Evolutionary conservation across 257 asterid species (phyloP).

Genomic region (Solanum dulcamara): DNA sequence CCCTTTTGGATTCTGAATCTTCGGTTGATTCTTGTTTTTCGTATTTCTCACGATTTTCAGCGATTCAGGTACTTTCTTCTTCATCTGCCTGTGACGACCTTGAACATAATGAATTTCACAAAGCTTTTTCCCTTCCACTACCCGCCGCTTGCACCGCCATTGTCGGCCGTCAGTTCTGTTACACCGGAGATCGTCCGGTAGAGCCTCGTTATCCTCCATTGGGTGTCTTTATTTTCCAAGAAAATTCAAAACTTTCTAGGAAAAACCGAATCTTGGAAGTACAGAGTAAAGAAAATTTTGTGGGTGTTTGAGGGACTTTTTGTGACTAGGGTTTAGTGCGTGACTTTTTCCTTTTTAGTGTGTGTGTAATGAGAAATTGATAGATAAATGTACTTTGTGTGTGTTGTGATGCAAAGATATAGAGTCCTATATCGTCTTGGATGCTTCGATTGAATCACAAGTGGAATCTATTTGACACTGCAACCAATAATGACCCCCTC

Average conservation of each 20-base stretch:
- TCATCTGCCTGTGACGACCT: conserved; percentile 73
- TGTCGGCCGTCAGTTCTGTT: conserved; percentile 95
- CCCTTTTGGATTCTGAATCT: background rate
- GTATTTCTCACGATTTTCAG: conserved; percentile 66
- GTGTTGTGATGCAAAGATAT: background rate
- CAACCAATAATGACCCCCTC: background rate
- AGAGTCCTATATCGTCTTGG: conserved; percentile 16
- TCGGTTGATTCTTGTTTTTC: conserved; percentile 27
- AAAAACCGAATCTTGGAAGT: background rate
- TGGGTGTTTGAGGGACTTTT: background rate
- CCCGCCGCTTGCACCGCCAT: conserved; percentile 90
- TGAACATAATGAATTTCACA: conserved; percentile 86
- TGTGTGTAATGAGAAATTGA: conserved; percentile 13
- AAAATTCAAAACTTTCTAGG: background rate
- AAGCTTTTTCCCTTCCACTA: conserved; percentile 70
- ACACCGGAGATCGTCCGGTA: conserved; percentile 91
- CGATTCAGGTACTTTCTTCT: conserved; percentile 79
- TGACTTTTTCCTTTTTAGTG: background rate
- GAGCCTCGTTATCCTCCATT: conserved; percentile 29
- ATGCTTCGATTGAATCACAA: conserved; percentile 11
- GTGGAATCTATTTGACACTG: conserved; percentile 4
- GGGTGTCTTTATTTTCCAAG: background rate
- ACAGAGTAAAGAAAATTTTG: background rate
- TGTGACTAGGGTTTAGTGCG: background rate
- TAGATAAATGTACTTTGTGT: background rate